These are phyloP conservation scores for Lachnellula arida DNA, from an alignment of 2,329 filamentous ascomycete species.

Conservation along the genomic window DNA sequence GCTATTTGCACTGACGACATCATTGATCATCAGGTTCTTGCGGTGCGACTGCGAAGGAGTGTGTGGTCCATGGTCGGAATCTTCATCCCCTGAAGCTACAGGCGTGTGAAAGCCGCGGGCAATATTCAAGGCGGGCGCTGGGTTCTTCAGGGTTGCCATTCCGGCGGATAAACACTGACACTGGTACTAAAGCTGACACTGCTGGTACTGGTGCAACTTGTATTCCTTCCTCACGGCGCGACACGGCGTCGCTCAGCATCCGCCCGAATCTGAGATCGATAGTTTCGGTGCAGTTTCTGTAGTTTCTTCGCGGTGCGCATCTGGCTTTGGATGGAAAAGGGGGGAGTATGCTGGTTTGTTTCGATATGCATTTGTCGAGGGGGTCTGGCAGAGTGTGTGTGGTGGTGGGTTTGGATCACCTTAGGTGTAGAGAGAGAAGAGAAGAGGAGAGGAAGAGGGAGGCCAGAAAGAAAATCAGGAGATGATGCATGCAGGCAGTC, in stretches of 20 bases:
- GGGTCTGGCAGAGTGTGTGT: background rate
- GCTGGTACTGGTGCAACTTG: background rate
- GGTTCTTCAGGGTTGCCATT: slow-evolving; percentile 6
- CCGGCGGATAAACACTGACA: background rate
- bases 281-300: slow-evolving; percentile 32
- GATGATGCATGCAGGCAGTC: no score
- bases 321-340: slow-evolving; percentile 19
- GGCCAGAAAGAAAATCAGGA: background rate
- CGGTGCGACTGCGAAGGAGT: slow-evolving; percentile 32
- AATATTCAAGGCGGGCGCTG: slow-evolving; percentile 27
- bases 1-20: slow-evolving; percentile 51
- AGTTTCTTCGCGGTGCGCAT: slow-evolving; percentile 31
- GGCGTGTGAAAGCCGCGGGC: slow-evolving; percentile 33
- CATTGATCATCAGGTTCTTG: slow-evolving; percentile 30
- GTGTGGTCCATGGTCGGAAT: slow-evolving; percentile 45
- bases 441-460: slow-evolving; percentile 8
- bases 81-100: slow-evolving; percentile 46
- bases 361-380: slow-evolving; percentile 33
- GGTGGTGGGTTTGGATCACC: slow-evolving; percentile 16
- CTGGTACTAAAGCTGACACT: background rate
- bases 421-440: slow-evolving; percentile 20
- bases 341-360: slow-evolving; percentile 19
- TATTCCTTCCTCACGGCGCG: slow-evolving; percentile 27
- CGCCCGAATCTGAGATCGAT: slow-evolving; percentile 31
- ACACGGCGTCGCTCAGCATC: slow-evolving; percentile 34